Evolutionary conservation across 2,329 filamentous ascomycete genomes (phyloP), one percentile per base, ranked within the genome.

Genomic region (Paecilomyces formosus): DNA sequence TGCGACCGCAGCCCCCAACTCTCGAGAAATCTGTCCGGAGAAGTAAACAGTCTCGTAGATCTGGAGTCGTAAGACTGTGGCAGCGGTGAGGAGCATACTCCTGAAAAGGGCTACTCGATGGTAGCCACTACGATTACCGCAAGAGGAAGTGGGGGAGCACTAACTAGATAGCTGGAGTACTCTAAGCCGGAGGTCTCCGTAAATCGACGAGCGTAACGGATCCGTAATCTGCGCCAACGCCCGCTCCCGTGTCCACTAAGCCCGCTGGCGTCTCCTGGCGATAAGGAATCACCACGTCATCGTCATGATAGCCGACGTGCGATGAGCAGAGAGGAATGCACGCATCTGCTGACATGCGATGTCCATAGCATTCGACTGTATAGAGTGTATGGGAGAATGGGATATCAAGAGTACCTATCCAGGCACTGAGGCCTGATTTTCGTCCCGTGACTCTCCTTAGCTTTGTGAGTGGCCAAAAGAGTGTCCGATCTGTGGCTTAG

Each of bases 161-260:
- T 4, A n/a, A 39, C 33, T 39, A 39, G 13, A 1, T 35, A 11
- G 31, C 11, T 1, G 35, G 35, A 26, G 24, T 6, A 26, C 35
- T 18, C 15, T 45, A 45, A 45, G 15, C 18, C n/a, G 39, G 39
- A 45, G n/a, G 39, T 45, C 15, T n/a, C 35, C 35, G 35, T 39
- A 39, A 26, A 39, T 39, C 35, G 35, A n/a, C 35, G 35, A 39
- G 35, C 35, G 12, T 39, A n/a, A 31, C 35, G 35, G 35, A 45
- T 45, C 35, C 35, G 50, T 28, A 52, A 24, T 24, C 21, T 26
- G 50, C 24, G 24, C 72, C 28, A 63, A 55, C 13, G 31, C 30
- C 54, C 31, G 21, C 31, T 28, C 31, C 21, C 18, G 53, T 35
- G 24, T 22, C 53, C 31, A 33, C 35, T 55, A 55, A 55, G 35